Conservation (phyloP, 805 yeast genomes). For the Ogataea zsoltii region DNA sequence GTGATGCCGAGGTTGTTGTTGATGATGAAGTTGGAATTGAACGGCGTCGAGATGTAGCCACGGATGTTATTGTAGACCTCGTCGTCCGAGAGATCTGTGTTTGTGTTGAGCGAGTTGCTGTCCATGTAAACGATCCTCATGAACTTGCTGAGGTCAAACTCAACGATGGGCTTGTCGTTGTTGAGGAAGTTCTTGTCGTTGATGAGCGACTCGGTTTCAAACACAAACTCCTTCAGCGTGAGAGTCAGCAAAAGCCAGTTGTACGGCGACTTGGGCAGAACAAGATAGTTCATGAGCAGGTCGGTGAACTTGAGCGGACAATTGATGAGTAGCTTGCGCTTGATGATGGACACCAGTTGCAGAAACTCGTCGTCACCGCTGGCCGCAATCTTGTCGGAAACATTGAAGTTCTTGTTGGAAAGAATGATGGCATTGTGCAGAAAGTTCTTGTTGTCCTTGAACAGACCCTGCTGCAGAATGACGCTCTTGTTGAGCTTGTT, state of each 20-base stretch:
- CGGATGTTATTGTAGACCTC: slow-evolving; percentile 24
- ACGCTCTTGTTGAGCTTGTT: slow-evolving; percentile 24
- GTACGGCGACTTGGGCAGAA: slow-evolving; percentile 39
- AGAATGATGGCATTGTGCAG: slow-evolving; percentile 56
- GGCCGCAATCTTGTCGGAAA: slow-evolving; percentile 22
- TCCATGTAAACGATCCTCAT: slow-evolving; percentile 19
- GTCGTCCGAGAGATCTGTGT: slow-evolving; percentile 17
- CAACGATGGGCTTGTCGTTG: slow-evolving; percentile 28
- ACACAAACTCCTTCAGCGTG: slow-evolving; percentile 48
- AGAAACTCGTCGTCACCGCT: slow-evolving; percentile 26
- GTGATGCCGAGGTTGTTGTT: slow-evolving; percentile 55
- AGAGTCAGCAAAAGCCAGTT: slow-evolving; percentile 48
- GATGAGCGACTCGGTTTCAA: slow-evolving; percentile 27
- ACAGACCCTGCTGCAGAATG: slow-evolving; percentile 28
- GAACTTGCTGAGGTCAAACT: slow-evolving; percentile 25
- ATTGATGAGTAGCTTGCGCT: slow-evolving; percentile 49
- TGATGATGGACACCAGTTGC: slow-evolving; percentile 43
- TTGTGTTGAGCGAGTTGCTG: slow-evolving; percentile 9
- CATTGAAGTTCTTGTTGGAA: slow-evolving; percentile 45
- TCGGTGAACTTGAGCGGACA: slow-evolving; percentile 52
- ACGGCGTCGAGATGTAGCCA: slow-evolving; percentile 23
- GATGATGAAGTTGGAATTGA: slow-evolving; percentile 33
- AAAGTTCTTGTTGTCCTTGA: slow-evolving; percentile 39
- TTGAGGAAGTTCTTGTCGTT: slow-evolving; percentile 22
- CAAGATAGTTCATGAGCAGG: slow-evolving; percentile 47